Evolutionary conservation across 1,139 yeast species (phyloP).

Genomic region (Sugiyamaella pinicola): DNA sequence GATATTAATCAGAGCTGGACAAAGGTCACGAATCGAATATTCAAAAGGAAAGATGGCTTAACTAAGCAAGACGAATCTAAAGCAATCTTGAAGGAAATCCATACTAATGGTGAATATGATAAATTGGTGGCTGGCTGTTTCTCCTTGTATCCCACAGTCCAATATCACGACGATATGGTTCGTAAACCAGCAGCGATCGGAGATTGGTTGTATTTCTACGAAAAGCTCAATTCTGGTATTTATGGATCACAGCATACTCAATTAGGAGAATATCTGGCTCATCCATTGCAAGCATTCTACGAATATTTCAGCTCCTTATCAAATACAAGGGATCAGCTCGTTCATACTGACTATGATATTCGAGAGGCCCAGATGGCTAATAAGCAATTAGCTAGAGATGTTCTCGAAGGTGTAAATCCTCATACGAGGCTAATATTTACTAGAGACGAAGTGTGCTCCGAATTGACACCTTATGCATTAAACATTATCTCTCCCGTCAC

Average conservation of each 20-base stretch:
- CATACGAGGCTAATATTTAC: constrained; percentile 32
- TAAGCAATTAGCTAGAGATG: constrained; percentile 34
- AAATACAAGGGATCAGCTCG: constrained; percentile 39
- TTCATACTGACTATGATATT: constrained; percentile 50
- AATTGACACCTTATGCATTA: constrained; percentile 40
- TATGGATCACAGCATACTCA: constrained; percentile 52
- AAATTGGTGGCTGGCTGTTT: constrained; percentile 73
- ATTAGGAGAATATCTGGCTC: constrained; percentile 56
- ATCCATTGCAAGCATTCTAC: constrained; percentile 66
- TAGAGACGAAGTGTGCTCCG: constrained; percentile 32
- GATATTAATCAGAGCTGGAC: constrained; percentile 32
- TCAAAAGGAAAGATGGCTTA: constrained; percentile 51
- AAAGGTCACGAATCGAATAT: constrained; percentile 35
- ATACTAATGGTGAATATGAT: constrained; percentile 55
- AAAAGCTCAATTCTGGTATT: constrained; percentile 49
- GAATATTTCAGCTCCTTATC: constrained; percentile 65
- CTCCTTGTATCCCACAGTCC: constrained; percentile 56
- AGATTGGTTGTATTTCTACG: constrained; percentile 80
- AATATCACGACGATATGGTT: constrained; percentile 67
- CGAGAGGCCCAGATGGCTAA: constrained; percentile 29
- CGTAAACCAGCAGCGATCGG: constrained; percentile 64
- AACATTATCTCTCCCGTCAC: constrained; percentile 37
- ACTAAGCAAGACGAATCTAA: constrained; percentile 52
- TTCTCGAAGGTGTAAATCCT: constrained; percentile 28
- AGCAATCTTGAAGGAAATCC: constrained; percentile 51